Evolutionary conservation across 2,329 filamentous ascomycete species (phyloP).

Genomic region (Trichoderma sp.): DNA sequence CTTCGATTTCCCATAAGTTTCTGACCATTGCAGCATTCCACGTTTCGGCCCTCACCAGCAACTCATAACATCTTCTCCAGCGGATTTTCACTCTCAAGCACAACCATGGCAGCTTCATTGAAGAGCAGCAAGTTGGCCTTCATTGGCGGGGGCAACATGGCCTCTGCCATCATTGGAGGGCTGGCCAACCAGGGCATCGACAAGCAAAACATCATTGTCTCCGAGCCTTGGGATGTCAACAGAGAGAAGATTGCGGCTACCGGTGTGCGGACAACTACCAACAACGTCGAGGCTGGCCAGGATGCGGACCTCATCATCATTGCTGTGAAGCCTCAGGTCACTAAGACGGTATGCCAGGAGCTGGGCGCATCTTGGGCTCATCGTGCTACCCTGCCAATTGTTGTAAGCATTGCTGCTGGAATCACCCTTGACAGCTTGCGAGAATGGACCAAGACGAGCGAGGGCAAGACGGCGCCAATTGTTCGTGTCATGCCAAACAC

Average conservation of each 20-base stretch:
- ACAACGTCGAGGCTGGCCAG: slow-evolving; percentile 43
- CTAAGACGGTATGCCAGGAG: slow-evolving; percentile 46
- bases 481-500: slow-evolving; percentile 55
- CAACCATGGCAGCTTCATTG: slow-evolving; percentile 30
- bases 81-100: background rate
- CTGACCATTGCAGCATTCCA: background rate
- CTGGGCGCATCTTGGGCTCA: slow-evolving; percentile 40
- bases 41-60: background rate
- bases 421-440: slow-evolving; percentile 45
- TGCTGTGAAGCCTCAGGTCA: slow-evolving; percentile 51
- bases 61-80: background rate
- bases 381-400: slow-evolving; percentile 38
- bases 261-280: slow-evolving; percentile 46
- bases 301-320: slow-evolving; percentile 48
- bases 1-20: background rate
- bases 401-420: slow-evolving; percentile 50
- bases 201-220: slow-evolving; percentile 45
- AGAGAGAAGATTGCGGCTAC: slow-evolving; percentile 46
- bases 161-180: slow-evolving; percentile 50
- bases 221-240: slow-evolving; percentile 53
- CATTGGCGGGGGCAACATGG: slow-evolving; percentile 52
- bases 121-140: slow-evolving; percentile 36
- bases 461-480: slow-evolving; percentile 40
- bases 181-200: slow-evolving; percentile 43
- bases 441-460: slow-evolving; percentile 40